phyloP scores from a whole-genome alignment of 768 basidiomycete genomes.

The Tephrocybe sp. region DNA sequence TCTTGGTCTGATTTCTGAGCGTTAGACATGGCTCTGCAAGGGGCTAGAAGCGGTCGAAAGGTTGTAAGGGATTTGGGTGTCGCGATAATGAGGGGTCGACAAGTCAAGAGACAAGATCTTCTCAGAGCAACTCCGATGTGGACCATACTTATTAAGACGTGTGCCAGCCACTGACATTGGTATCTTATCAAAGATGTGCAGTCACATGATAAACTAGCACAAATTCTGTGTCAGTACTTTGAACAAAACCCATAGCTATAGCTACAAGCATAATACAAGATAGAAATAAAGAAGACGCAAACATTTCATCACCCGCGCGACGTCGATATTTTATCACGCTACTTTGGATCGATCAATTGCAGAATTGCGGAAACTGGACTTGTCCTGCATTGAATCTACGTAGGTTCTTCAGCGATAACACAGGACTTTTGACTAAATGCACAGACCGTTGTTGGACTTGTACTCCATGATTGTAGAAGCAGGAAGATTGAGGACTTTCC shows the following conservation, averaged over 20 bases:
- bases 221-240: too few species aligned
- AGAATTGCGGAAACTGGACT: constrained; percentile 78
- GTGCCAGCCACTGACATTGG: too few species aligned
- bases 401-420: background rate
- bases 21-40: constrained; percentile 35
- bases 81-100: background rate
- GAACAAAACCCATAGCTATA: background rate
- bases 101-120: constrained; percentile 4
- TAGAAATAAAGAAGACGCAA: background rate
- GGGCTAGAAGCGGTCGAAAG: background rate
- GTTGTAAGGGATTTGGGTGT: background rate
- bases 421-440: background rate
- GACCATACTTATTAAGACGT: too few species aligned
- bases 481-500: constrained; percentile 74
- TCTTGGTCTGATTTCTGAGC: constrained; percentile 66
- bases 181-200: constrained; percentile 1
- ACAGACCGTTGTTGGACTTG: constrained; percentile 85
- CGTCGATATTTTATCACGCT: constrained; percentile 15
- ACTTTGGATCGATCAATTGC: constrained; percentile 47
- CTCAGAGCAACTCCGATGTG: constrained; percentile 12
- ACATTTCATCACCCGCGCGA: background rate
- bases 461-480: constrained; percentile 87
- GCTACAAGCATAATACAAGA: background rate
- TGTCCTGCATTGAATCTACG: constrained; percentile 86
- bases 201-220: constrained; percentile 1